A percentile compares a stretch with the other conserved stretches of the same genome.
Conservation (phyloP, 345 rosid genomes). For the Draba incana region DNA sequence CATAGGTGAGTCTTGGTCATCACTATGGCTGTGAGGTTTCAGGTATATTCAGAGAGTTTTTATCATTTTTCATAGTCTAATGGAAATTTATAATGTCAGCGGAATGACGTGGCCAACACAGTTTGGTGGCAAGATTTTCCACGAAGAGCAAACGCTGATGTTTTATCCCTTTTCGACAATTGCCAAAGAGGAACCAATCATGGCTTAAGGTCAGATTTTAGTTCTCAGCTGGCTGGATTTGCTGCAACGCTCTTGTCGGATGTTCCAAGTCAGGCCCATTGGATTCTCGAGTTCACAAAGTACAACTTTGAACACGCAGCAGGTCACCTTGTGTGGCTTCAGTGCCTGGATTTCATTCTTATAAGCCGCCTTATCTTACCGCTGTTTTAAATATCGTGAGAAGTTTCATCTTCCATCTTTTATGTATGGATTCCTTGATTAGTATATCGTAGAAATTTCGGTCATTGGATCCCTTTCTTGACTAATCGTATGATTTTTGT, state of each 20-base stretch:
- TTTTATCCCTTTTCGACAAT: conserved; percentile 66
- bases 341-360: conserved; percentile 83
- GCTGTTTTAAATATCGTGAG: conserved; percentile 45
- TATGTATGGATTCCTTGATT: conserved; percentile 17
- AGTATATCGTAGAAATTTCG: conserved; percentile 10
- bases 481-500: conserved; percentile 22
- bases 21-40: neutral
- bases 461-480: conserved; percentile 14
- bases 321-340: conserved; percentile 78
- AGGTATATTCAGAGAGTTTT: neutral
- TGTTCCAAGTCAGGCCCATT: conserved; percentile 83
- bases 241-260: conserved; percentile 76
- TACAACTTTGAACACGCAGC: conserved; percentile 71
- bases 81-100: conserved; percentile 51
- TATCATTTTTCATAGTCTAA: conserved; percentile 29
- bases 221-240: conserved; percentile 90
- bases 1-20: conserved; percentile 4
- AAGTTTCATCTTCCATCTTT: conserved; percentile 17
- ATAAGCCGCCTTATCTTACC: conserved; percentile 42
- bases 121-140: conserved; percentile 99
- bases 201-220: conserved; percentile 66
- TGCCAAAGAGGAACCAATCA: conserved; percentile 41
- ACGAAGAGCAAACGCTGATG: conserved; percentile 59
- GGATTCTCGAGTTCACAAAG: conserved; percentile 74
- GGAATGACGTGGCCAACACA: conserved; percentile 87